Conservation (phyloP, 176 grass and related monocot species). For the Dactylis glomerata region DNA sequence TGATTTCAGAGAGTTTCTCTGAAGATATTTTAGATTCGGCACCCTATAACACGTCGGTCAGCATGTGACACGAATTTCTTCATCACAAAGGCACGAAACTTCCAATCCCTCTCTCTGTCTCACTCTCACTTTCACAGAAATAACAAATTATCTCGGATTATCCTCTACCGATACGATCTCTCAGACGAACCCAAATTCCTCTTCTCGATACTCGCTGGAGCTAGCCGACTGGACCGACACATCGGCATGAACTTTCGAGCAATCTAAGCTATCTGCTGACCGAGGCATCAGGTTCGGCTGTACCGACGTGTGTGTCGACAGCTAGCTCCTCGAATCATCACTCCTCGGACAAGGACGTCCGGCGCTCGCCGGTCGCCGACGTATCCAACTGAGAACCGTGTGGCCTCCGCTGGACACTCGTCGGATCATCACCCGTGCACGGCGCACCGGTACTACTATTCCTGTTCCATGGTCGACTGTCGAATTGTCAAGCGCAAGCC, state of each 20-base stretch:
- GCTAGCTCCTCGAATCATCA: not conserved
- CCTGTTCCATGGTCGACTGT: not conserved
- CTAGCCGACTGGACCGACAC: not conserved
- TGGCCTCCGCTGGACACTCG: not conserved
- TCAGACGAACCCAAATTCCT: not conserved
- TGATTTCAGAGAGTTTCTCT: not conserved
- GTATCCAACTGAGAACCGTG: not conserved
- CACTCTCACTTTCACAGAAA: not conserved
- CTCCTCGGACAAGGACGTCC: constrained; percentile 20
- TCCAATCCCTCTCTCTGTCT: not conserved
- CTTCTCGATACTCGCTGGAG: not conserved
- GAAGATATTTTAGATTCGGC: too few relatives aligned
- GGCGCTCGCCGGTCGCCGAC: not conserved
- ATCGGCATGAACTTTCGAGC: not conserved
- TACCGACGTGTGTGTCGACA: not conserved
- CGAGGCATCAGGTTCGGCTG: not conserved
- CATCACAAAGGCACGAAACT: not conserved
- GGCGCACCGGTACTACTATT: not conserved
- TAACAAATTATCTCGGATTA: not conserved
- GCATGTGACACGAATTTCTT: constrained; percentile 11
- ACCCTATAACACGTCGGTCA: not conserved
- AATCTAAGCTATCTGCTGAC: not conserved
- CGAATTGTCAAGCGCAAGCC: not conserved
- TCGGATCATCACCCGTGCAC: not conserved
- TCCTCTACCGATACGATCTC: not conserved